A percentile compares a stretch with the other conserved stretches of the same genome.
phyloP scores from a whole-genome alignment of 345 rosid genomes.

The Diplotaxis tenuifolia region DNA sequence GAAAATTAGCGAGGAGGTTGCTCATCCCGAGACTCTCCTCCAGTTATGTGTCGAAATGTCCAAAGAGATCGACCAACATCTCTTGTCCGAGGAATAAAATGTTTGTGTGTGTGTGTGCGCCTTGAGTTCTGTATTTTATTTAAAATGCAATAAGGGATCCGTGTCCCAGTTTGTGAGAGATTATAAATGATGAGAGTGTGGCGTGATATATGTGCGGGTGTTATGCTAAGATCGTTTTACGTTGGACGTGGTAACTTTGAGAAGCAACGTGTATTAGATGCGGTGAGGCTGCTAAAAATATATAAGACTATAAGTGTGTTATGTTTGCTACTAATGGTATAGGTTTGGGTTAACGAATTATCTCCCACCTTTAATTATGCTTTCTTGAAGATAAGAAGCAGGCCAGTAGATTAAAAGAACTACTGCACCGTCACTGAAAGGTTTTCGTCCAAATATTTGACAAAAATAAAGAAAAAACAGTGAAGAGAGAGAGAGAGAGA shows the following conservation, averaged over 20 bases:
- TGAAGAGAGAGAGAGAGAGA: no score
- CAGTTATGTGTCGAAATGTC: constrained; percentile 30
- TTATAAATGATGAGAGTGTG: not conserved
- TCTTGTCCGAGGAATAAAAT: constrained; percentile 19
- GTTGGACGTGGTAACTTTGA: constrained; percentile 1
- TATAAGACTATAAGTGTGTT: not conserved
- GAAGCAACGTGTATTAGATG: not conserved
- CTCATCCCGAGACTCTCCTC: constrained; percentile 39
- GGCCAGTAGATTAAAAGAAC: no score
- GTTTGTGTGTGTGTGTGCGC: constrained; percentile 6
- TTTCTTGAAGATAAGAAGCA: not conserved
- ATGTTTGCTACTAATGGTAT: not conserved
- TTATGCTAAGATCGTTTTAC: not conserved
- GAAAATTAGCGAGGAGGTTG: constrained; percentile 35
- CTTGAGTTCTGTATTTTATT: not conserved
- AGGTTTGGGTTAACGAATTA: not conserved
- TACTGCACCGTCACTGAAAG: not conserved
- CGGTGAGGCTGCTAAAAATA: constrained; percentile 5
- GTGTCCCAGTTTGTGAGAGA: constrained; percentile 11
- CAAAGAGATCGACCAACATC: constrained; percentile 37
- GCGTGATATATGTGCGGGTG: not conserved
- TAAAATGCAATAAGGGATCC: constrained; percentile 15
- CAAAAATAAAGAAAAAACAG: not conserved
- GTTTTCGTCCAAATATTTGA: no score
- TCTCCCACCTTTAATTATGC: not conserved